Conservation (phyloP, 768 basidiomycete genomes). For the Pleurotus sapidus region DNA sequence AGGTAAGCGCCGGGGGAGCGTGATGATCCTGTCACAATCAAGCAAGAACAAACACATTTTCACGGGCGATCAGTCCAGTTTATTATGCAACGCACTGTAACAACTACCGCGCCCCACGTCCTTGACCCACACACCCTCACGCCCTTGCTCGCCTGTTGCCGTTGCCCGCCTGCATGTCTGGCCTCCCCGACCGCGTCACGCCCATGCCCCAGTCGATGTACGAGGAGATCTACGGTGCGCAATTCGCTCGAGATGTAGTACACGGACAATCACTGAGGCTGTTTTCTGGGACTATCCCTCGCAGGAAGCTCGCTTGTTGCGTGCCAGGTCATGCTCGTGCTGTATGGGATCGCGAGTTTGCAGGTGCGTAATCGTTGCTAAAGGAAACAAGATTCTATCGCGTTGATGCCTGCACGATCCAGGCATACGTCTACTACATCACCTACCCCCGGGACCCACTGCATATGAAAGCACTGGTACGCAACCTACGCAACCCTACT, state of each 20-base stretch:
- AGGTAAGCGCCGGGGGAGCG: too few relatives aligned
- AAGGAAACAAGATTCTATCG: too few relatives aligned
- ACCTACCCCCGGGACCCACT: background rate
- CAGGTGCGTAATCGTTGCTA: background rate
- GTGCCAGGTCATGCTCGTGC: conserved; percentile 1
- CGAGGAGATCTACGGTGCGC: conserved; percentile 1
- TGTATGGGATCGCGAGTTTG: conserved; percentile 4
- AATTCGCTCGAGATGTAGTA: background rate
- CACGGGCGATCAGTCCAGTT: too few relatives aligned
- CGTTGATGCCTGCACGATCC: background rate
- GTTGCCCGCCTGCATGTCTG: conserved; percentile 1
- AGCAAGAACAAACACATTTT: too few relatives aligned
- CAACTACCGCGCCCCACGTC: too few relatives aligned
- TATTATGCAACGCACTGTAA: too few relatives aligned
- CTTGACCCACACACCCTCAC: too few relatives aligned
- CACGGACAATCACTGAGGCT: background rate
- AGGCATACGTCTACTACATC: conserved; percentile 1
- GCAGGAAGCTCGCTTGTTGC: conserved; percentile 1
- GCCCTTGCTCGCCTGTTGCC: too few relatives aligned
- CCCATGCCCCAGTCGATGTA: background rate
- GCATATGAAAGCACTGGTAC: background rate
- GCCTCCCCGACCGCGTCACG: conserved; percentile 5
- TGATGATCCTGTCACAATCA: too few relatives aligned
- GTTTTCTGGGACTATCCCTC: background rate
- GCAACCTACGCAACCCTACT: background rate